Conservation (phyloP, 2,329 filamentous ascomycete species). For the Arthroderma sp. region DNA sequence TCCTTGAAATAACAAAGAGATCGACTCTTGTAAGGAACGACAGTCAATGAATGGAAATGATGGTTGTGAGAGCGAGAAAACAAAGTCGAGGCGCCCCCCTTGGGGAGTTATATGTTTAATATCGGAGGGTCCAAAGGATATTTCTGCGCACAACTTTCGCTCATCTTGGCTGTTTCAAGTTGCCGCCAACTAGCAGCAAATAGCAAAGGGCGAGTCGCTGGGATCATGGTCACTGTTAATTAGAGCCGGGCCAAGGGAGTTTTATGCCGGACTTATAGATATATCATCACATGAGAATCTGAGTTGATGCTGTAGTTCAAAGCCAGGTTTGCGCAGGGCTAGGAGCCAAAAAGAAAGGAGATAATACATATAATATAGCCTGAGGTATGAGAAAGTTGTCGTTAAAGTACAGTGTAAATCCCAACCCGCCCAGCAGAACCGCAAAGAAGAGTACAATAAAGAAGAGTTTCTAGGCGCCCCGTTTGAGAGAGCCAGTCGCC, state of each 20-base stretch:
- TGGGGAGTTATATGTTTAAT: background rate
- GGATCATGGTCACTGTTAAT: background rate
- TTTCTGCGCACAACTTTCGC: background rate
- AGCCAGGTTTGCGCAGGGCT: background rate
- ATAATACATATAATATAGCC: background rate
- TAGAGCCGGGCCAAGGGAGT: background rate
- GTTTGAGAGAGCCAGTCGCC: background rate
- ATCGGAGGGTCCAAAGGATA: no score
- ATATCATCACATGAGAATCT: no score
- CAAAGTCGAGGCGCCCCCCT: background rate
- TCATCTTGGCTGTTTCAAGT: slow-evolving; percentile 5
- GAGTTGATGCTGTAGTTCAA: no score
- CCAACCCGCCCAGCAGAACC: slow-evolving; percentile 2
- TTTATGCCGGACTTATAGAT: no score
- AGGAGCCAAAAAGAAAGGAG: background rate
- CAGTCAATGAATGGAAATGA: slow-evolving; percentile 5
- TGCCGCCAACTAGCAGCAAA: background rate
- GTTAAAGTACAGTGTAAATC: slow-evolving; percentile 4
- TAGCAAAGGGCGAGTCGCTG: background rate
- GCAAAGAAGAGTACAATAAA: background rate
- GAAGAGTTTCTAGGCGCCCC: background rate
- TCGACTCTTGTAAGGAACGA: slow-evolving; percentile 5
- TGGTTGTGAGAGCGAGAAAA: slow-evolving; percentile 9
- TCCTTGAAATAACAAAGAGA: slow-evolving; percentile 9
- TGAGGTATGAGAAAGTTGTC: background rate